Evolutionary conservation across 1,284 basidiomycete genomes (phyloP), one percentile per base, ranked within the genome.

Genomic region (Ganoderma leucocontextum): DNA sequence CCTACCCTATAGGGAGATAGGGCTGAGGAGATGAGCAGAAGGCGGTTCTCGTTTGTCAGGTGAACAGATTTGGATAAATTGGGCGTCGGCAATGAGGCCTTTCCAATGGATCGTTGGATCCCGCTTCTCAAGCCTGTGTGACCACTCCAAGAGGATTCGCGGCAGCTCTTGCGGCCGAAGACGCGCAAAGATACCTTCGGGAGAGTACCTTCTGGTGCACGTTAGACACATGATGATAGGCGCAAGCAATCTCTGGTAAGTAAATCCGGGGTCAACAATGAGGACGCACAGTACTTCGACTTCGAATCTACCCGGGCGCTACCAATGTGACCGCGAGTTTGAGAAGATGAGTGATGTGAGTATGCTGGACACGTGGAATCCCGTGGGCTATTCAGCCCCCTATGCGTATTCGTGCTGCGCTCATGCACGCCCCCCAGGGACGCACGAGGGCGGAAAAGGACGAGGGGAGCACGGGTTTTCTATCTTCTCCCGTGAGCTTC

Each of bases 401-500:
- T 22, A 0, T 33, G 17, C 19, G 35, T 36, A 12, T 58, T 58
- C 55, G 35, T 12, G 10, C 8, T 35, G 6, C 55, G 22, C 19
- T 19, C 35, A 10, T 38, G 55, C 35, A 19, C 7, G 33, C 38
- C 9, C 8, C 9, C 3, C 35, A 5, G 9, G 38, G 55, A 22
- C 55, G 35, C 33, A 5, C 15, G n/a, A 36, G 35, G 55, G n/a
- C 19, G 6, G 35, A 38, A 55, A 1, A 13, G 19, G 8, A 19
- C n/a, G 35, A n/a, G 35, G 35, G 10, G 17, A 29, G 55, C 55
- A 36, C 17, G 55, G 9, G 55, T 38, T 58, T 36, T 58, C 9
- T 58, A 17, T 10, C 33, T 58, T 58, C 55, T 58, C 55, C 55
- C 55, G 55, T 58, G 55, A 58, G 10, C 35, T 58, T 38, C 55